A percentile compares a stretch with the other conserved stretches of the same genome.
Conservation (phyloP, 768 basidiomycete genomes). For the Hypholoma fasciculare region DNA sequence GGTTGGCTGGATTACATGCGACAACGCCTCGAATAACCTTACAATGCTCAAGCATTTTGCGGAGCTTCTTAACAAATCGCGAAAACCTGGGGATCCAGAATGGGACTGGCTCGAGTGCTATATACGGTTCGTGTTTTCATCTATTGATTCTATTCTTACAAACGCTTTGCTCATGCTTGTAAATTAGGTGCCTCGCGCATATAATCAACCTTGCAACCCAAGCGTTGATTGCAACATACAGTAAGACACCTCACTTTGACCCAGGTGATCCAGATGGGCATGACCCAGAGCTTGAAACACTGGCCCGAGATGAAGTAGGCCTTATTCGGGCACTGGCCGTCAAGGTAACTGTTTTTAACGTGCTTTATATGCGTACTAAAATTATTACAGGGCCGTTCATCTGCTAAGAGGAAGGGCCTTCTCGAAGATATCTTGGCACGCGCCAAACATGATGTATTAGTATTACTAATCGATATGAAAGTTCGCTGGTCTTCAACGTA, state of each 20-base stretch:
- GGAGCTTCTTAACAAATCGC: background rate
- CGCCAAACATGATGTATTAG: background rate
- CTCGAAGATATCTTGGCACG: background rate
- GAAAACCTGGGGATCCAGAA: background rate
- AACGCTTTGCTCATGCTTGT: background rate
- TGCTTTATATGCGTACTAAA: background rate
- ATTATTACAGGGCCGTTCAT: background rate
- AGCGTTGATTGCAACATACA: slow-evolving; percentile 21
- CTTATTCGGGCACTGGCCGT: background rate
- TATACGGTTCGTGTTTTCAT: background rate
- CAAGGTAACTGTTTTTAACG: background rate
- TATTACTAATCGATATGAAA: background rate
- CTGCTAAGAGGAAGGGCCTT: background rate
- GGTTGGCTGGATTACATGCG: background rate
- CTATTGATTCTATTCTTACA: background rate
- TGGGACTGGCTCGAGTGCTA: background rate
- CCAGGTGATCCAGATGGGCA: background rate
- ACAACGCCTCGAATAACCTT: background rate
- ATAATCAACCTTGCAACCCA: slow-evolving; percentile 35
- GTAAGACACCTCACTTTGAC: slow-evolving; percentile 20
- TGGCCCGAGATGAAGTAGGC: slow-evolving; percentile 18
- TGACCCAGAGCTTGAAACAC: slow-evolving; percentile 2
- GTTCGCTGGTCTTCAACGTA: background rate
- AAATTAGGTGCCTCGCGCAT: background rate
- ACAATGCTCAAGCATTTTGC: background rate